Percentiles rank a stretch among this genome's conserved stretches.
These are phyloP conservation scores for Coffea canephora DNA, from an alignment of 257 asterid species.

Conservation along the genomic window DNA sequence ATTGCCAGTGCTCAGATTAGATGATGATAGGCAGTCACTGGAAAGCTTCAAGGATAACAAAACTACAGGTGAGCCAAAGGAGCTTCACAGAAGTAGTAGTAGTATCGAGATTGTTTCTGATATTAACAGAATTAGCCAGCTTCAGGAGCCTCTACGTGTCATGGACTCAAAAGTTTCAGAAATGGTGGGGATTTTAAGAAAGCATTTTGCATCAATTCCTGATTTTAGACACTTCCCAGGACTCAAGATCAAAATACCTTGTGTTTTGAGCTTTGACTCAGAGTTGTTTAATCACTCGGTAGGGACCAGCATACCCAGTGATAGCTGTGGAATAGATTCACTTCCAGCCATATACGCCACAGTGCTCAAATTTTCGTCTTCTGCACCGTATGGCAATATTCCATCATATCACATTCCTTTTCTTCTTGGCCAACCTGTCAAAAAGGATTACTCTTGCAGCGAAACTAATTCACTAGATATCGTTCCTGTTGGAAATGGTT, in stretches of 20 bases:
- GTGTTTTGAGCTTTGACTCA: slow-evolving; percentile 68
- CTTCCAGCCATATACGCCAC: slow-evolving; percentile 85
- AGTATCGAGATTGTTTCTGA: slow-evolving; percentile 35
- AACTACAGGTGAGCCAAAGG: slow-evolving; percentile 43
- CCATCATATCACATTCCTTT: slow-evolving; percentile 69
- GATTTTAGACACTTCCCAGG: slow-evolving; percentile 80
- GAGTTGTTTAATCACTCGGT: slow-evolving; percentile 48
- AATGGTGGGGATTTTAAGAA: slow-evolving; percentile 60
- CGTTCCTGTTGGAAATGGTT: slow-evolving; percentile 60
- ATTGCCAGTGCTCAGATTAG: slow-evolving; percentile 47
- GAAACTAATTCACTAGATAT: slow-evolving; percentile 60
- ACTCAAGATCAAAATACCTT: slow-evolving; percentile 63
- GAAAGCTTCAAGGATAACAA: slow-evolving; percentile 58
- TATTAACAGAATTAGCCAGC: slow-evolving; percentile 39
- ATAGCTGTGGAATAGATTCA: slow-evolving; percentile 43
- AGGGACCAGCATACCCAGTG: slow-evolving; percentile 31
- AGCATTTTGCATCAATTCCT: slow-evolving; percentile 75
- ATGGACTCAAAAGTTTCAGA: slow-evolving; percentile 86
- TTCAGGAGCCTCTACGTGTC: slow-evolving; percentile 69
- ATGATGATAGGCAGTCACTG: slow-evolving; percentile 46
- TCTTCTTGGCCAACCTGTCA: slow-evolving; percentile 61
- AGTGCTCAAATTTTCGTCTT: slow-evolving; percentile 68
- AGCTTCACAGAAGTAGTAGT: slow-evolving; percentile 32
- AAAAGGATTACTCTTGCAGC: slow-evolving; percentile 32
- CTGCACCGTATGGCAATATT: slow-evolving; percentile 77